Conservation (phyloP, 2,329 filamentous ascomycete species). For the Trichoderma lentiforme region DNA sequence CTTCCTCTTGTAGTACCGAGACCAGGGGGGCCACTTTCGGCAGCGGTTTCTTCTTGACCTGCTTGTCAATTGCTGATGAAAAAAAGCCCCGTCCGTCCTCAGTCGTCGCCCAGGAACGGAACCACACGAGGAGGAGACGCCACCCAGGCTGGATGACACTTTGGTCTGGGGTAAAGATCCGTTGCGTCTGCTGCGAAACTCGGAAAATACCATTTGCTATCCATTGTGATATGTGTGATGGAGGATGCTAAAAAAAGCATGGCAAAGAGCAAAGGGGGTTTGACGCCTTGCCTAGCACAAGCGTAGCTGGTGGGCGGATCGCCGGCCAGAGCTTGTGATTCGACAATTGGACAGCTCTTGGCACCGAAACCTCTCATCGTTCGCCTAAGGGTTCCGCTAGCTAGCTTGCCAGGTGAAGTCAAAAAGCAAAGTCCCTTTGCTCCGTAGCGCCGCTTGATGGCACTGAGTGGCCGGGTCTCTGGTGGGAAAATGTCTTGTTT, state of each 20-base stretch:
- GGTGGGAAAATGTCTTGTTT: background rate
- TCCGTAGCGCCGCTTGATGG: background rate
- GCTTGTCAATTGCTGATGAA: background rate
- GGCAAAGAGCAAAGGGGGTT: slow-evolving; percentile 5
- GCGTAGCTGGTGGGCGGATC: slow-evolving; percentile 13
- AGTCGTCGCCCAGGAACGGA: background rate
- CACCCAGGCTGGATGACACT: background rate
- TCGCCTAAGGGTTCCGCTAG: slow-evolving; percentile 13
- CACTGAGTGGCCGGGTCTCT: background rate
- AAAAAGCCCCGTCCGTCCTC: background rate
- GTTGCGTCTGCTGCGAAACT: background rate
- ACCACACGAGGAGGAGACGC: slow-evolving; percentile 7
- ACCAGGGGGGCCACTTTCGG: slow-evolving; percentile 5
- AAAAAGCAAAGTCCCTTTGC: background rate
- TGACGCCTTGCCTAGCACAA: slow-evolving; percentile 7
- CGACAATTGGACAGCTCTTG: slow-evolving; percentile 13
- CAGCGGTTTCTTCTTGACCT: background rate
- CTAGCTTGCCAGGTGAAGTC: slow-evolving; percentile 3
- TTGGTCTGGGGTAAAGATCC: slow-evolving; percentile 6
- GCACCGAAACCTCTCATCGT: background rate
- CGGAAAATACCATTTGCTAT: background rate
- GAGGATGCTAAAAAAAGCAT: slow-evolving; percentile 3
- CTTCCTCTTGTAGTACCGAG: slow-evolving; percentile 9
- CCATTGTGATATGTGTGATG: slow-evolving; percentile 4
- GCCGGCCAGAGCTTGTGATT: slow-evolving; percentile 13